phyloP scores from a whole-genome alignment of 192 early-diverging fungal species.

The Coemansia sp. region DNA sequence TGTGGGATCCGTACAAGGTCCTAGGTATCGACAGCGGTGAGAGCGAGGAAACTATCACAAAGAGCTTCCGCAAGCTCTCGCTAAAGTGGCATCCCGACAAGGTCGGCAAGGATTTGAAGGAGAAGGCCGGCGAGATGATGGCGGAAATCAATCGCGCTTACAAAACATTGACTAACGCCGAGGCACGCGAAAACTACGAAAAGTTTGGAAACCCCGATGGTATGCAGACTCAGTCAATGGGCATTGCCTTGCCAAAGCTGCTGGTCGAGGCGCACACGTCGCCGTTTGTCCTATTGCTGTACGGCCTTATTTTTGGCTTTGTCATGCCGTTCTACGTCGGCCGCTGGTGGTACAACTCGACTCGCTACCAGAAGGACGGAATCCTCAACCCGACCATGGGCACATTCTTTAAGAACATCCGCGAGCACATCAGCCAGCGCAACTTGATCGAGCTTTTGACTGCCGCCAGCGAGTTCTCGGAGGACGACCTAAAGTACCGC shows the following conservation, averaged over 20 bases:
- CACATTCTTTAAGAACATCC: conserved; percentile 85
- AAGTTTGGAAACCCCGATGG: conserved; percentile 98
- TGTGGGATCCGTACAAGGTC: conserved; percentile 96
- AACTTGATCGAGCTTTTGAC: conserved; percentile 78
- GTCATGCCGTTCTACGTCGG: conserved; percentile 87
- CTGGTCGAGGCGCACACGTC: conserved; percentile 86
- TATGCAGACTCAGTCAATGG: conserved; percentile 87
- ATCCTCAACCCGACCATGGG: conserved; percentile 91
- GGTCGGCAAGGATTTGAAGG: conserved; percentile 66
- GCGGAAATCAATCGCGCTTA: conserved; percentile 91
- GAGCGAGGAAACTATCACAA: conserved; percentile 63
- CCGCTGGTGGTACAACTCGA: conserved; percentile 93
- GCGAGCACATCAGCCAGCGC: conserved; percentile 66
- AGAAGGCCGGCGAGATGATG: conserved; percentile 73
- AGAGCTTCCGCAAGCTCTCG: conserved; percentile 70
- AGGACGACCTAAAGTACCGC: conserved; percentile 50
- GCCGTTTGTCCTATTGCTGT: conserved; percentile 79
- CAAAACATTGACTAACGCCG: conserved; percentile 93
- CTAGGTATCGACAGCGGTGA: conserved; percentile 71
- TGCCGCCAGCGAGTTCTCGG: conserved; percentile 72
- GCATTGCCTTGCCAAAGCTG: conserved; percentile 91
- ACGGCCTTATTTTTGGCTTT: conserved; percentile 87
- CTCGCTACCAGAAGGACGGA: conserved; percentile 84
- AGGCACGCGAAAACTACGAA: conserved; percentile 87
- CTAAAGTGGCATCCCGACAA: conserved; percentile 80